phyloP scores from a whole-genome alignment of 805 yeast species.

The baker's yeast (Saccharomyces cerevisiae) region DNA sequence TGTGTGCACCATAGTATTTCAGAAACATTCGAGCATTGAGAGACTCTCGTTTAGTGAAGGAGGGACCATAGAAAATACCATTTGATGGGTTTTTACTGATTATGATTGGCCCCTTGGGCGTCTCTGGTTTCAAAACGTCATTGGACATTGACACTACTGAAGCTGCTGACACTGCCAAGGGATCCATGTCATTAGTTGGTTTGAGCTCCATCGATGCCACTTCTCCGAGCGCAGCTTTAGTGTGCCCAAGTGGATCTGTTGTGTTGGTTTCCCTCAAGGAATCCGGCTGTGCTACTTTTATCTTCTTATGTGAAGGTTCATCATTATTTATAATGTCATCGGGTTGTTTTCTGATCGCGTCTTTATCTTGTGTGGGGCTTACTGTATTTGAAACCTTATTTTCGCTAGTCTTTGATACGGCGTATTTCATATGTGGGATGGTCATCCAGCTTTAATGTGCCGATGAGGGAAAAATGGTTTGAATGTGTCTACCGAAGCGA shows the following conservation, averaged over 20 bases:
- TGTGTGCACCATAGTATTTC: slow-evolving; percentile 49
- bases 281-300: background rate
- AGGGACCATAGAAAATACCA: slow-evolving; percentile 31
- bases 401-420: background rate
- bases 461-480: background rate
- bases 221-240: background rate
- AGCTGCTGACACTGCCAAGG: background rate
- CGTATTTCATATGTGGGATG: background rate
- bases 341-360: background rate
- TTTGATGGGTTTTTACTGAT: slow-evolving; percentile 21
- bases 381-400: background rate
- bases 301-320: background rate
- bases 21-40: slow-evolving; percentile 44
- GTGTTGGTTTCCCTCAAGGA: background rate
- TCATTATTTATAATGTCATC: background rate
- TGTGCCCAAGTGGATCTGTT: background rate
- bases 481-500: background rate
- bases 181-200: background rate
- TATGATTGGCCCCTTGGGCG: slow-evolving; percentile 17
- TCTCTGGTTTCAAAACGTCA: slow-evolving; percentile 12
- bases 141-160: background rate
- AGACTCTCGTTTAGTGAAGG: slow-evolving; percentile 36
- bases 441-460: background rate
- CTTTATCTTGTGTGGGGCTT: background rate
- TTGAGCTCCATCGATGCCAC: background rate